phyloP scores from a whole-genome alignment of 2,329 filamentous ascomycete genomes.

The Claviceps sp. region DNA sequence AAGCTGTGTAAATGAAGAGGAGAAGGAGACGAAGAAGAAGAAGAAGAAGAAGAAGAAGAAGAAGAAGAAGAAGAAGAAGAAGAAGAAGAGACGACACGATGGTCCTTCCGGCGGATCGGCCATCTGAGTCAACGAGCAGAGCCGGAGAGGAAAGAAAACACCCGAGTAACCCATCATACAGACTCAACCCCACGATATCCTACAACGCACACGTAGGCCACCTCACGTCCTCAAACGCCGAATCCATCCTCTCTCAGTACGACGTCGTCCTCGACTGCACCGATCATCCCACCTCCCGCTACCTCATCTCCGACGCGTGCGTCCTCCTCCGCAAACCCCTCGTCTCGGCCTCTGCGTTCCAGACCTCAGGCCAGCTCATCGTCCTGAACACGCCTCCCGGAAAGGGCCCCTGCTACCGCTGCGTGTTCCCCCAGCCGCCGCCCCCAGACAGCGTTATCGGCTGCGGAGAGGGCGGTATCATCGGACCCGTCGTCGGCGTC shows the following conservation, averaged over 20 bases:
- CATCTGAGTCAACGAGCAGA: neutral
- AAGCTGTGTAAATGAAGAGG: slow-evolving; percentile 9
- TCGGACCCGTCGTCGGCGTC: slow-evolving; percentile 81
- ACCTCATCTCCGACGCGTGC: slow-evolving; percentile 83
- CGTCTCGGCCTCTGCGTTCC: slow-evolving; percentile 78
- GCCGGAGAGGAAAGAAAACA: neutral
- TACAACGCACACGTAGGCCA: slow-evolving; percentile 51
- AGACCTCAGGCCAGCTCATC: slow-evolving; percentile 80
- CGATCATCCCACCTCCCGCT: slow-evolving; percentile 81
- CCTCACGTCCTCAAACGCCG: slow-evolving; percentile 55
- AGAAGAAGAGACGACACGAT: neutral
- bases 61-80: neutral
- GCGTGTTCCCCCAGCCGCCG: slow-evolving; percentile 79
- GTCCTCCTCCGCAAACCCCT: slow-evolving; percentile 68
- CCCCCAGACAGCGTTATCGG: slow-evolving; percentile 69
- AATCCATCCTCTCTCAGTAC: slow-evolving; percentile 53
- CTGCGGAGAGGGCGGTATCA: slow-evolving; percentile 84
- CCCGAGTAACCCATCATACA: slow-evolving; percentile 17
- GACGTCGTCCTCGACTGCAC: slow-evolving; percentile 90
- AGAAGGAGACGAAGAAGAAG: neutral
- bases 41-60: neutral
- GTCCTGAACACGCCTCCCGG: slow-evolving; percentile 75
- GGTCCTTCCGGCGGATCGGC: too few species aligned
- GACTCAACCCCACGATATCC: slow-evolving; percentile 57
- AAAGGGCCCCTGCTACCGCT: slow-evolving; percentile 76